These are phyloP conservation scores for Saksenaea vasiformis DNA, from an alignment of 371 early-diverging fungal genomes.

Conservation along the genomic window DNA sequence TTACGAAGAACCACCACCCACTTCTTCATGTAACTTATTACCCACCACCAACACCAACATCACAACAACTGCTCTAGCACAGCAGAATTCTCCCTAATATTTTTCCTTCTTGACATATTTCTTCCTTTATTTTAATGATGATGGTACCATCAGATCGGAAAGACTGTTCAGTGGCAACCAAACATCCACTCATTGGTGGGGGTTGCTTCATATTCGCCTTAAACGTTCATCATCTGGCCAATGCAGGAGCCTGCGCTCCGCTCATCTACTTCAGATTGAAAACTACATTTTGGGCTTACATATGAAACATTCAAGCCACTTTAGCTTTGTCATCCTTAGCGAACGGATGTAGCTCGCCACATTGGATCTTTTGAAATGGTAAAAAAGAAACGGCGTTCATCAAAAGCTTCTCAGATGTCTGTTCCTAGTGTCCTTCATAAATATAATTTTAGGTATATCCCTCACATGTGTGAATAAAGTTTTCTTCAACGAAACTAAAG, in stretches of 20 bases:
- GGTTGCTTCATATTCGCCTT: constrained; percentile 6
- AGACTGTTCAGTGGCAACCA: constrained; percentile 1
- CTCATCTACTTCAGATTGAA: constrained; percentile 1
- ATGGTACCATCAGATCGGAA: constrained; percentile 1
- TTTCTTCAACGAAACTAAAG: background rate
- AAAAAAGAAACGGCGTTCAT: background rate
- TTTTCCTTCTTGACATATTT: background rate
- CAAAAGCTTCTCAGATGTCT: constrained; percentile 1
- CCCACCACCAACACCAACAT: background rate
- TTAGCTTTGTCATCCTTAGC: background rate
- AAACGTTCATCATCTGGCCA: background rate
- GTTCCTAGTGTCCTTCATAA: background rate
- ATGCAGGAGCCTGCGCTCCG: background rate
- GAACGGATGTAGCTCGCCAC: background rate
- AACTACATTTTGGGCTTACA: constrained; percentile 5
- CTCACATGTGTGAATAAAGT: background rate
- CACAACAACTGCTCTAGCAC: background rate
- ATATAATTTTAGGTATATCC: background rate
- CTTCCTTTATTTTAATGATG: background rate
- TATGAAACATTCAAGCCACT: background rate
- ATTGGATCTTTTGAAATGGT: background rate
- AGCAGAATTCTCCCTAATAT: background rate
- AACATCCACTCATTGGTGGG: background rate
- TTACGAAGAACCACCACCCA: constrained; percentile 12
- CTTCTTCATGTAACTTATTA: background rate